phyloP scores from a whole-genome alignment of 73 alveolate genomes.

The Stentor coeruleus region DNA sequence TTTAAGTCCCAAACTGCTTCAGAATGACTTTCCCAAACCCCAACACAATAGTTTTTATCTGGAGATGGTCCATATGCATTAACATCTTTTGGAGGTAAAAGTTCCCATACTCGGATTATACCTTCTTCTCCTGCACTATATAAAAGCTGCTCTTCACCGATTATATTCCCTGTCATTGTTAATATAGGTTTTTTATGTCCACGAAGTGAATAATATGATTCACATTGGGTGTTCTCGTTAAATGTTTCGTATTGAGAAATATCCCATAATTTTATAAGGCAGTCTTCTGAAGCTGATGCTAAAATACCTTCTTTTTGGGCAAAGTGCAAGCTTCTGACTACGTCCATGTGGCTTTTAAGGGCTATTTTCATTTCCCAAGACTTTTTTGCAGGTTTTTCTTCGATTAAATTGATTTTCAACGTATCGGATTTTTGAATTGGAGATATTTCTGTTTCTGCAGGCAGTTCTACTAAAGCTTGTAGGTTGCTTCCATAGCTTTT shows the following conservation, averaged over 20 bases:
- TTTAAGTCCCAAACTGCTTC: conserved; percentile 38
- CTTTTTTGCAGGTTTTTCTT: no score
- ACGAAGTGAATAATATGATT: conserved; percentile 36
- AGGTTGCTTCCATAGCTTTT: no score
- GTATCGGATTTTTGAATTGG: no score
- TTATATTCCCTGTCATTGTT: conserved; percentile 38
- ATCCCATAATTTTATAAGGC: conserved; percentile 39
- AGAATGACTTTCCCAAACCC: conserved; percentile 35
- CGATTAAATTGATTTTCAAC: no score
- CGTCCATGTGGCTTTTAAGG: conserved; percentile 35
- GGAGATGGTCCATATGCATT: conserved; percentile 5
- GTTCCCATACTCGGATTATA: conserved; percentile 30
- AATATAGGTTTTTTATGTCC: conserved; percentile 38
- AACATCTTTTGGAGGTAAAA: conserved; percentile 30
- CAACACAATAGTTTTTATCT: conserved; percentile 20
- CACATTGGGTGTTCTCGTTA: background rate
- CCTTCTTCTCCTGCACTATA: conserved; percentile 45
- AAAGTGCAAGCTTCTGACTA: conserved; percentile 32
- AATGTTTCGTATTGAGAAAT: background rate
- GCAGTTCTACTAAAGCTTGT: no score
- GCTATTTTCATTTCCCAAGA: no score
- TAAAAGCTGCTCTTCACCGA: no score
- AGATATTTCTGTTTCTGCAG: no score
- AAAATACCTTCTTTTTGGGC: conserved; percentile 22
- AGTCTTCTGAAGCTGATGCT: conserved; percentile 43